phyloP scores from a whole-genome alignment of 805 yeast genomes.

The Lipomyces anomalus region DNA sequence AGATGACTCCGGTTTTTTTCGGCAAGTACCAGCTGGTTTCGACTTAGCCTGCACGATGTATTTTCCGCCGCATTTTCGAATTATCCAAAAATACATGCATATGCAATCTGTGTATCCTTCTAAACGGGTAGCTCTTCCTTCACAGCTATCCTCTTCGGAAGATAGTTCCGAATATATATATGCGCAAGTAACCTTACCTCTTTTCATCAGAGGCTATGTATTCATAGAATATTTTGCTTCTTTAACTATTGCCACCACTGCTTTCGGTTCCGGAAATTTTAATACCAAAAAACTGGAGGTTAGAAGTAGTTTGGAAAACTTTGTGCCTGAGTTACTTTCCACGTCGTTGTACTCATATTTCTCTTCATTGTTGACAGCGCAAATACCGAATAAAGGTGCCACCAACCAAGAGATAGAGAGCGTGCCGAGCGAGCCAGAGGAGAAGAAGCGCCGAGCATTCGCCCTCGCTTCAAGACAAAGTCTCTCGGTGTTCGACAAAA shows the following conservation, averaged over 20 bases:
- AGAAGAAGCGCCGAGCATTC: not conserved
- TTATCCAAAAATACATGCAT: slow-evolving; percentile 9
- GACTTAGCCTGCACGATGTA: slow-evolving; percentile 11
- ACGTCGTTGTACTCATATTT: not conserved
- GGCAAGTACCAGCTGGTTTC: not conserved
- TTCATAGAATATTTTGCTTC: slow-evolving; percentile 1
- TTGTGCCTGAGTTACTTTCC: not conserved
- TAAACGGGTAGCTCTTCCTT: not conserved
- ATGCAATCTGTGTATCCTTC: slow-evolving; percentile 1
- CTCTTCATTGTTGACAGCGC: too few relatives aligned
- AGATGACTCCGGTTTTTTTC: not conserved
- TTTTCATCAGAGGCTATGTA: slow-evolving; percentile 18
- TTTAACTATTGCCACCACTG: not conserved
- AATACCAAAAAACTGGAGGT: not conserved
- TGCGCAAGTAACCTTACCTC: slow-evolving; percentile 10
- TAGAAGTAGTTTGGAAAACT: not conserved
- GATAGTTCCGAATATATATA: slow-evolving; percentile 9
- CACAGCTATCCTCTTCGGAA: not conserved
- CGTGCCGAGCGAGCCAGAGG: not conserved
- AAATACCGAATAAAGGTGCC: not conserved
- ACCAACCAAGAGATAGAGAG: not conserved
- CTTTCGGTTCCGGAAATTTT: not conserved
- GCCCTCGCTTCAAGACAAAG: not conserved
- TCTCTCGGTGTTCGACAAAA: not conserved
- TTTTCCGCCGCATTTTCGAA: slow-evolving; percentile 18